Percentiles rank a stretch among this genome's conserved stretches.
These are phyloP conservation scores for Tylopilus balloui DNA, from an alignment of 768 basidiomycete genomes.

Conservation along the genomic window DNA sequence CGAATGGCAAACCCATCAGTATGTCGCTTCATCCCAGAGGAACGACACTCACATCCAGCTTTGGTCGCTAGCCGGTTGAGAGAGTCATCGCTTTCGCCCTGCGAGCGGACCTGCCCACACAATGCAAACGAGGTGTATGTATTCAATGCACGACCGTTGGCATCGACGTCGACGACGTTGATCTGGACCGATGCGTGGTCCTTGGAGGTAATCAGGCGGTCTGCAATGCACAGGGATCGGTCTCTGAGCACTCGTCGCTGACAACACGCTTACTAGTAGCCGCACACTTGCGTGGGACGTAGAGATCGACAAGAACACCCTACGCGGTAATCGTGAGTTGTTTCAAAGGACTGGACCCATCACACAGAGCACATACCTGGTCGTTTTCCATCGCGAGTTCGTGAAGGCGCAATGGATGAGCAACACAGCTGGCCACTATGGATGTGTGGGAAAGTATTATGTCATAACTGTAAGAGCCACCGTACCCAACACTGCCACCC, in stretches of 20 bases:
- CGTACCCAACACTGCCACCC: too few relatives aligned
- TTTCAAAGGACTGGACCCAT: neutral
- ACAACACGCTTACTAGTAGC: constrained; percentile 75
- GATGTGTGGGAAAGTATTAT: constrained; percentile 26
- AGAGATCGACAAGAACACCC: constrained; percentile 99
- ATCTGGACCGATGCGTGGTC: constrained; percentile 99
- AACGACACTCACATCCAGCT: constrained; percentile 76
- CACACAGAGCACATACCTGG: constrained; percentile 48
- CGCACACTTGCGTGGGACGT: constrained; percentile 99
- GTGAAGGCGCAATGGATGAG: constrained; percentile 4
- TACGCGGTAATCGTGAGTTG: constrained; percentile 29
- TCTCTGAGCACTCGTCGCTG: neutral
- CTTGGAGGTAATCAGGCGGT: constrained; percentile 97
- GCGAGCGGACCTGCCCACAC: constrained; percentile 88
- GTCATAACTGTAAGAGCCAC: constrained; percentile 35
- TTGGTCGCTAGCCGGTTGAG: constrained; percentile 94
- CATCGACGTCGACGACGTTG: constrained; percentile 91
- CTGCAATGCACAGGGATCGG: constrained; percentile 36
- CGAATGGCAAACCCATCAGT: constrained; percentile 8
- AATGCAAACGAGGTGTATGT: constrained; percentile 92
- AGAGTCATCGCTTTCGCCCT: constrained; percentile 95
- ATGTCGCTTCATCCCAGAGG: neutral
- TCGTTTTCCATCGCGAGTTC: constrained; percentile 81
- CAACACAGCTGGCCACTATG: neutral
- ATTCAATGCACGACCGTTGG: constrained; percentile 70